These are phyloP conservation scores for Suhomyces kilbournensis DNA, from an alignment of 805 yeast genomes.

Conservation along the genomic window DNA sequence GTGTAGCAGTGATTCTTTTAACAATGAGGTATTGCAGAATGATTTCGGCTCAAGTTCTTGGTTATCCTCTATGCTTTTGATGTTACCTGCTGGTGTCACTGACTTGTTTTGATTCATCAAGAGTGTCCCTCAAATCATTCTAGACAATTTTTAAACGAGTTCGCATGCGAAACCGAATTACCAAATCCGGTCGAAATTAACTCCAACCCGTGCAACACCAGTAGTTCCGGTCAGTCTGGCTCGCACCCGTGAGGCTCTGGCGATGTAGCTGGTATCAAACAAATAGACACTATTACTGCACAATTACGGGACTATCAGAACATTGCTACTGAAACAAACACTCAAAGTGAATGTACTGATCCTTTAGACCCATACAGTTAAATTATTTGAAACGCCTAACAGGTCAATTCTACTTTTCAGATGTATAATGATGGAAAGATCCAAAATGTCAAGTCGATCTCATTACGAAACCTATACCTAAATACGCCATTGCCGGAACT, in stretches of 20 bases:
- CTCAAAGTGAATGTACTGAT: neutral
- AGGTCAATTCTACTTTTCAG: neutral
- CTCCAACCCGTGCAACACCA: neutral
- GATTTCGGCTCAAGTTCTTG: neutral
- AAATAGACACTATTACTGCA: neutral
- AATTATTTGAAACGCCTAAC: neutral
- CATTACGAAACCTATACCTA: constrained; percentile 15
- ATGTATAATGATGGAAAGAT: constrained; percentile 12
- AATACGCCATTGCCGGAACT: neutral
- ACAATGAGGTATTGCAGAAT: neutral
- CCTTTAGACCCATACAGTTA: neutral
- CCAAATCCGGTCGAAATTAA: neutral
- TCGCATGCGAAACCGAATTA: neutral
- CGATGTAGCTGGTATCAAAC: neutral
- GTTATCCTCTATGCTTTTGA: neutral
- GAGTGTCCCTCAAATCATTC: neutral
- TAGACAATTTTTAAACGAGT: neutral
- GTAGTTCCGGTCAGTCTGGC: neutral
- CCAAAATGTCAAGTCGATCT: constrained; percentile 12
- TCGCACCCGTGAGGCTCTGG: neutral
- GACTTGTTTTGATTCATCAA: neutral
- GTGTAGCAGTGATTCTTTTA: neutral
- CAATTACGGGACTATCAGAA: neutral
- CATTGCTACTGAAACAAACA: neutral
- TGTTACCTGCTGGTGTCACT: neutral